Evolutionary conservation across 345 rosid species (phyloP), one percentile per base, ranked within the genome.

Genomic region (Hibiscus tridactylites): DNA sequence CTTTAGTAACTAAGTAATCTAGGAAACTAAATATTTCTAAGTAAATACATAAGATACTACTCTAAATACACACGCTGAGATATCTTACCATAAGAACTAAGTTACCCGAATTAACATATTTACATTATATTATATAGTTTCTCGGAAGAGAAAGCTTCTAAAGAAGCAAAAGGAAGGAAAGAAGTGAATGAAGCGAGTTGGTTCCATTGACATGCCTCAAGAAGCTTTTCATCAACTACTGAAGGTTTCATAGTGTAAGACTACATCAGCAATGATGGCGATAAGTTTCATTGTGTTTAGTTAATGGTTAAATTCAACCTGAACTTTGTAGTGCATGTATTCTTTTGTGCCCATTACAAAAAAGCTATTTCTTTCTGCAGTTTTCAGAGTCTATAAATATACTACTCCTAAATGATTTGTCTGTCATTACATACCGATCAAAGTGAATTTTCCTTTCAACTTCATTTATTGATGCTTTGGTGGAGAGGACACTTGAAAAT

Each of bases 101-200:
- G 21, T 21, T 21, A 21, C 21, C 21, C 21, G 21, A 21, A 21
- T 21, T 21, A 21, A 21, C 21, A 21, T 21, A 21, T 21, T 21
- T 21, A 21, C 21, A 21, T 0, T 21, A 21, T 21, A 21, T 21
- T 21, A 0, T 21, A 21, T 1, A 21, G 24, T 0, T 21, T 0
- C 24, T 3, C 79, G 99, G 75, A 94, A 94, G 81, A 88, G 75
- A 84, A 94, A 94, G 85, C 91, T 92, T 61, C 79, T 94, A 63
- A 97, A 91, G 84, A 94, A 94, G 74, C 97, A 94, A 67, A 91
- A 91, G 85, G 97, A 94, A 87, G 99, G 99, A 70, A 94, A 94
- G 85, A 94, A 91, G 78, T 0, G 21, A 21, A 21, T 21, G 21
- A 21, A 21, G 21, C 86, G 99, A 9, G 81, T 94, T 71, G 99